phyloP scores from a whole-genome alignment of 768 basidiomycete genomes.

The Tubosaeta sp. region DNA sequence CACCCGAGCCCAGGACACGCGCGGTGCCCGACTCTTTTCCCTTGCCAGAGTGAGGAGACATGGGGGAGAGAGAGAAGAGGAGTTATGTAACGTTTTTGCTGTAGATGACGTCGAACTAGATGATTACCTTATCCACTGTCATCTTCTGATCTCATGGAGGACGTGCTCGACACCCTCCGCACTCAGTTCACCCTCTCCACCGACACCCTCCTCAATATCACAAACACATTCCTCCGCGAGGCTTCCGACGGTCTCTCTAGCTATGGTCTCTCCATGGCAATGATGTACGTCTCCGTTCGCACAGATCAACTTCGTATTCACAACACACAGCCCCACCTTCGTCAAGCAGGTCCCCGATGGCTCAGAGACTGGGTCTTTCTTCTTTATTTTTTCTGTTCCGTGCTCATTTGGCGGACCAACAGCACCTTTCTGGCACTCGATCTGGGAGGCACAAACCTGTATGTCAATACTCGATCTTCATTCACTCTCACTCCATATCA shows the following conservation, averaged over 20 bases:
- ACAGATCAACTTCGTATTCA: not conserved
- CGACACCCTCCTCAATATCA: conserved; percentile 62
- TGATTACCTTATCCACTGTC: conserved; percentile 27
- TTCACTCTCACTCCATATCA: not conserved
- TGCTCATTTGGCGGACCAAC: conserved; percentile 9
- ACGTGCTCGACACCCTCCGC: conserved; percentile 61
- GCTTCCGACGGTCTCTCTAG: conserved; percentile 65
- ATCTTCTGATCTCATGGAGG: conserved; percentile 28
- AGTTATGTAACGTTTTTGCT: conserved; percentile 20
- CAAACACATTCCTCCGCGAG: conserved; percentile 76
- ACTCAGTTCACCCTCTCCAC: conserved; percentile 65
- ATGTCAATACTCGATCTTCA: conserved; percentile 28
- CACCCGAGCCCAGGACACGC: conserved; percentile 85
- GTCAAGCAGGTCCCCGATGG: conserved; percentile 95
- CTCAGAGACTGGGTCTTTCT: conserved; percentile 80
- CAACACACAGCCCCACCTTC: conserved; percentile 70
- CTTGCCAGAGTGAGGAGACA: conserved; percentile 48
- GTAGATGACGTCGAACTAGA: not conserved
- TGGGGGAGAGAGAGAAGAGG: conserved; percentile 17
- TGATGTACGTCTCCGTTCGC: conserved; percentile 60
- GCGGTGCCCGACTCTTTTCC: conserved; percentile 85
- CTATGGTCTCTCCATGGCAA: conserved; percentile 83
- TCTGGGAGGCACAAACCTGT: conserved; percentile 97
- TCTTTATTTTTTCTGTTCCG: not conserved
- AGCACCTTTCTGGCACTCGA: conserved; percentile 96